phyloP scores from a whole-genome alignment of 2,329 filamentous ascomycete genomes.

The Penicillium crustosum region DNA sequence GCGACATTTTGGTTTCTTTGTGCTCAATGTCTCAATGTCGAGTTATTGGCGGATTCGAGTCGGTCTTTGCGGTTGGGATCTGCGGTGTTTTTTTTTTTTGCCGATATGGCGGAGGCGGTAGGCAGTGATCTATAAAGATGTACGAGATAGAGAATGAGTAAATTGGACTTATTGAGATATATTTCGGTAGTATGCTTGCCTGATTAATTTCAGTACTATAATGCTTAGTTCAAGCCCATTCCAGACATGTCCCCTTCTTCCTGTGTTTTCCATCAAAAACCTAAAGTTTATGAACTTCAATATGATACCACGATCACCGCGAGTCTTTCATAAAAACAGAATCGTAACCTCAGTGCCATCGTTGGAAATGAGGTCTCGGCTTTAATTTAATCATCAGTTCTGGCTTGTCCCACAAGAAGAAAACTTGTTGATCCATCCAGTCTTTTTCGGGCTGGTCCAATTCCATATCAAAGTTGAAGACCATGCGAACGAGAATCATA shows the following conservation, averaged over 20 bases:
- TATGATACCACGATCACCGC: neutral
- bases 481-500: conserved; percentile 16
- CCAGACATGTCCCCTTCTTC: neutral
- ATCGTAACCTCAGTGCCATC: neutral
- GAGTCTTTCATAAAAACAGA: neutral
- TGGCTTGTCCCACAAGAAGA: conserved; percentile 12
- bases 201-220: neutral
- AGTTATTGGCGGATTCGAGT: neutral
- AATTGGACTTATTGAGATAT: neutral
- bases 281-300: neutral
- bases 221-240: too few species aligned
- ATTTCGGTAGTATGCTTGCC: neutral
- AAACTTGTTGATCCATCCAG: conserved; percentile 13
- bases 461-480: conserved; percentile 20
- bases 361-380: neutral
- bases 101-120: neutral
- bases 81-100: conserved; percentile 5
- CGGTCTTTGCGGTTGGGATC: conserved; percentile 12
- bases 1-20: conserved; percentile 27
- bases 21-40: neutral
- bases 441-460: conserved; percentile 9
- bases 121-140: neutral
- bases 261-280: neutral
- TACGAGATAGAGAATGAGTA: neutral
- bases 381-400: conserved; percentile 14